These are phyloP conservation scores for Pascua guehoae DNA, from an alignment of 1,284 basidiomycete species.

Conservation along the genomic window DNA sequence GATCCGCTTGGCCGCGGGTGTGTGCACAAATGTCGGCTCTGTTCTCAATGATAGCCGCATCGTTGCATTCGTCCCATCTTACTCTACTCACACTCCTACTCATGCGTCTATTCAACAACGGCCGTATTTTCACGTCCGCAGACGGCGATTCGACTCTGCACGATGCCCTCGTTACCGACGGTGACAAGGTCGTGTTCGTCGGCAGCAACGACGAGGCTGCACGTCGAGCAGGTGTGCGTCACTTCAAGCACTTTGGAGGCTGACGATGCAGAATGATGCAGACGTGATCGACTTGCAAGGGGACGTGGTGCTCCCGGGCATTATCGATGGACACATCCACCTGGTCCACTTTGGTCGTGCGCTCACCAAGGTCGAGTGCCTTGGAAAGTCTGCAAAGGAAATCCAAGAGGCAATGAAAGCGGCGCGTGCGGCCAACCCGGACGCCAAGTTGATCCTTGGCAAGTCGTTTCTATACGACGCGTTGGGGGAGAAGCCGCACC, in stretches of 20 bases:
- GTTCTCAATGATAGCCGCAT: too few relatives aligned
- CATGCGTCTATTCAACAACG: conserved; percentile 21
- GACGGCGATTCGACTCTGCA: conserved; percentile 15
- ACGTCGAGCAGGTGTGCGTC: background rate
- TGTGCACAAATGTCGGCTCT: too few relatives aligned
- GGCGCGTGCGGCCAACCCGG: conserved; percentile 7
- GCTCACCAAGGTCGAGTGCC: conserved; percentile 14
- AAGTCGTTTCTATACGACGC: conserved; percentile 23
- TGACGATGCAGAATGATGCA: background rate
- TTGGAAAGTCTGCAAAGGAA: conserved; percentile 9
- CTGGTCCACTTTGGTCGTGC: conserved; percentile 26
- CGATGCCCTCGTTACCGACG: conserved; percentile 18
- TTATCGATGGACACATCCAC: conserved; percentile 36
- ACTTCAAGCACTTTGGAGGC: background rate
- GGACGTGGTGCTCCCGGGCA: conserved; percentile 27
- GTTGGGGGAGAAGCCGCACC: conserved; percentile 18
- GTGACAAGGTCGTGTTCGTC: conserved; percentile 18
- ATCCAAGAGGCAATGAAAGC: conserved; percentile 18
- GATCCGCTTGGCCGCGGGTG: too few relatives aligned
- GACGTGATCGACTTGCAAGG: conserved; percentile 18
- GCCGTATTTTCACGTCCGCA: conserved; percentile 25
- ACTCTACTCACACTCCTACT: background rate
- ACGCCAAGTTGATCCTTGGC: conserved; percentile 18
- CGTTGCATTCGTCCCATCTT: too few relatives aligned
- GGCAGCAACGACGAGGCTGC: conserved; percentile 6